These are phyloP conservation scores for Solanum chacoense DNA, from an alignment of 305 asterid genomes.

Conservation along the genomic window DNA sequence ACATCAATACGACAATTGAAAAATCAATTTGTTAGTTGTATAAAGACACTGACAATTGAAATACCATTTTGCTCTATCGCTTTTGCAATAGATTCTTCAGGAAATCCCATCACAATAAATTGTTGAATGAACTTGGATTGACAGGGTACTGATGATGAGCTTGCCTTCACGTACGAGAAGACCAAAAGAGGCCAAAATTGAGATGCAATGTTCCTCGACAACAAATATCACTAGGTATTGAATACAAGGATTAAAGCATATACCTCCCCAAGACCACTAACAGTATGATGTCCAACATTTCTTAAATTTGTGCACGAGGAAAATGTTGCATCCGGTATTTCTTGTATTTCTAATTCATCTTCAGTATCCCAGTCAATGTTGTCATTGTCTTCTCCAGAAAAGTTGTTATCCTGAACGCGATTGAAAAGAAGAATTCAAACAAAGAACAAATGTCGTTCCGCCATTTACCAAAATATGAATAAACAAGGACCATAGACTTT, in stretches of 20 bases:
- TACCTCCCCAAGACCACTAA: neutral
- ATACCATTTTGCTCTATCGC: constrained; percentile 86
- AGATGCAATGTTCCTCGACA: neutral
- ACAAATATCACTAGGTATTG: neutral
- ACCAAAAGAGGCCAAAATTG: neutral
- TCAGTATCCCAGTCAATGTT: constrained; percentile 75
- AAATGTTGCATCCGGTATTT: constrained; percentile 6
- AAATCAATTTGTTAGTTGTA: neutral
- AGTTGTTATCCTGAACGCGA: constrained; percentile 29
- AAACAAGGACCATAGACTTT: neutral
- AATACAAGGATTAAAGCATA: neutral
- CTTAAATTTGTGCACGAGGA: neutral
- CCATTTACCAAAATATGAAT: neutral
- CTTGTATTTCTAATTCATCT: constrained; percentile 53
- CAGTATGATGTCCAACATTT: neutral
- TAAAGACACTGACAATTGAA: neutral
- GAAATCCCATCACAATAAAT: constrained; percentile 77
- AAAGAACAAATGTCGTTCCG: neutral
- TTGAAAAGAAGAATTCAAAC: neutral
- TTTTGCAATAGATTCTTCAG: constrained; percentile 53
- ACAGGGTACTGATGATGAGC: constrained; percentile 40
- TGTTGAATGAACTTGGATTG: constrained; percentile 28
- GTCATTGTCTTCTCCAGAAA: constrained; percentile 31
- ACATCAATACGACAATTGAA: constrained; percentile 5
- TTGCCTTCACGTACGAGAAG: constrained; percentile 39